Conservation (phyloP, 2,329 filamentous ascomycete genomes). For the Coniochaeta sp. region DNA sequence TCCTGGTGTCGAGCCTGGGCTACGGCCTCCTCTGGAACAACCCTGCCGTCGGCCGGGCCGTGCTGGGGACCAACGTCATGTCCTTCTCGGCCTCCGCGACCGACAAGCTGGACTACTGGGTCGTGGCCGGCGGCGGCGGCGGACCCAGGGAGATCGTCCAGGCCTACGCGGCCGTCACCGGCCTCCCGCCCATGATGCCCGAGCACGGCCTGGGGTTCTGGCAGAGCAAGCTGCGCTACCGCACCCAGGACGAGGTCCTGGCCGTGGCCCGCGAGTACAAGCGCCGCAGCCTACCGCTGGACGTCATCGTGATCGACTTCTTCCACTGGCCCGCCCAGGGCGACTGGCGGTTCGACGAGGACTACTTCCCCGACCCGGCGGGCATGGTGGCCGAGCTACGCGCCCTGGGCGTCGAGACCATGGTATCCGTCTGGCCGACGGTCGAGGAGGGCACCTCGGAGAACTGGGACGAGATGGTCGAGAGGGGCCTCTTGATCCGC, state of each 20-base stretch:
- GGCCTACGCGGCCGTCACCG: slow-evolving; percentile 48
- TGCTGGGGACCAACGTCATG: slow-evolving; percentile 54
- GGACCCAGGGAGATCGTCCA: slow-evolving; percentile 47
- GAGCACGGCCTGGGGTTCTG: slow-evolving; percentile 62
- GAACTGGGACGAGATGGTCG: slow-evolving; percentile 55
- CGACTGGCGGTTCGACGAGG: slow-evolving; percentile 59
- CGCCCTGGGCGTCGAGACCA: slow-evolving; percentile 52
- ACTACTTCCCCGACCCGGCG: slow-evolving; percentile 57
- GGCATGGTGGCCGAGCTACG: slow-evolving; percentile 57
- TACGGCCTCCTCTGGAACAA: slow-evolving; percentile 64
- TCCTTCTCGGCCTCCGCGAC: slow-evolving; percentile 55
- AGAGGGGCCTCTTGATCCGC: slow-evolving; percentile 51
- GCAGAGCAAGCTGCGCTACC: slow-evolving; percentile 61
- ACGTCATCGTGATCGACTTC: slow-evolving; percentile 60
- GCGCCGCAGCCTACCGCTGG: slow-evolving; percentile 45
- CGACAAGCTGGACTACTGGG: slow-evolving; percentile 53
- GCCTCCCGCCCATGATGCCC: slow-evolving; percentile 58
- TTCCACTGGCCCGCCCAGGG: slow-evolving; percentile 62
- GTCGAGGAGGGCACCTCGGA: slow-evolving; percentile 52
- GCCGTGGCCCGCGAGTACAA: slow-evolving; percentile 53
- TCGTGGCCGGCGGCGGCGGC: slow-evolving; percentile 48
- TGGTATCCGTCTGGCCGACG: slow-evolving; percentile 65
- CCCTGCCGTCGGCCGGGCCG: slow-evolving; percentile 50
- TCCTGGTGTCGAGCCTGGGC: slow-evolving; percentile 49
- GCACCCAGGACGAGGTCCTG: slow-evolving; percentile 57